Evolutionary conservation across 306 rosid genomes (phyloP).

Genomic region (Cicer pinnatifidum): DNA sequence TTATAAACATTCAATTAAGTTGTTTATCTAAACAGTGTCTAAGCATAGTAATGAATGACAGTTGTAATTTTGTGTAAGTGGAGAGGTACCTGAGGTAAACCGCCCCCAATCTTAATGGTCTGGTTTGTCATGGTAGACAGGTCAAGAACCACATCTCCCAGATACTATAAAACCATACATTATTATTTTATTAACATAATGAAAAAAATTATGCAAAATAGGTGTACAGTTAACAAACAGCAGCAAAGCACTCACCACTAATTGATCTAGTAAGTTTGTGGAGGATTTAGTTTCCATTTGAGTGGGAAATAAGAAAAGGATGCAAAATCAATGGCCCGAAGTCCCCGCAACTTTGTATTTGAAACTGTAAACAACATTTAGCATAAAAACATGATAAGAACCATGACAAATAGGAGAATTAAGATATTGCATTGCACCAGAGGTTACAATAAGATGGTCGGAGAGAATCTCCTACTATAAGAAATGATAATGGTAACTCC

Average conservation of each 20-base stretch:
- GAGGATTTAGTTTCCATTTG: conserved; percentile 56
- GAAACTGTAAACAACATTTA: conserved; percentile 30
- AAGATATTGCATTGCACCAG: too few relatives aligned
- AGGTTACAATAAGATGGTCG: too few relatives aligned
- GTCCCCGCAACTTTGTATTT: conserved; percentile 24
- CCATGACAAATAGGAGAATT: too few relatives aligned
- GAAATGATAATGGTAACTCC: too few relatives aligned
- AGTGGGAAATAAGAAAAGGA: background rate
- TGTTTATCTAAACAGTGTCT: too few relatives aligned
- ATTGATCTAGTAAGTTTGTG: conserved; percentile 52
- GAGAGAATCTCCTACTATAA: too few relatives aligned
- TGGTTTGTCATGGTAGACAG: conserved; percentile 79
- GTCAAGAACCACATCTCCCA: conserved; percentile 88
- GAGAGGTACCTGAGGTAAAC: conserved; percentile 72
- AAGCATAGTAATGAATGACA: background rate
- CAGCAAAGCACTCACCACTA: conserved; percentile 56
- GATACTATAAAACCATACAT: conserved; percentile 55
- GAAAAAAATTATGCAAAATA: background rate
- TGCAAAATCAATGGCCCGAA: conserved; percentile 17
- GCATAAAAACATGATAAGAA: background rate
- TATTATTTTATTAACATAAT: background rate
- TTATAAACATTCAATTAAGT: too few relatives aligned
- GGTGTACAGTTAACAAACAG: conserved; percentile 12
- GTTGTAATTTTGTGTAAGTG: background rate
- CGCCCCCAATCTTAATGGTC: conserved; percentile 90